These are phyloP conservation scores for Ophidiomyces ophidiicola DNA, from an alignment of 2,329 filamentous ascomycete genomes.

Conservation along the genomic window DNA sequence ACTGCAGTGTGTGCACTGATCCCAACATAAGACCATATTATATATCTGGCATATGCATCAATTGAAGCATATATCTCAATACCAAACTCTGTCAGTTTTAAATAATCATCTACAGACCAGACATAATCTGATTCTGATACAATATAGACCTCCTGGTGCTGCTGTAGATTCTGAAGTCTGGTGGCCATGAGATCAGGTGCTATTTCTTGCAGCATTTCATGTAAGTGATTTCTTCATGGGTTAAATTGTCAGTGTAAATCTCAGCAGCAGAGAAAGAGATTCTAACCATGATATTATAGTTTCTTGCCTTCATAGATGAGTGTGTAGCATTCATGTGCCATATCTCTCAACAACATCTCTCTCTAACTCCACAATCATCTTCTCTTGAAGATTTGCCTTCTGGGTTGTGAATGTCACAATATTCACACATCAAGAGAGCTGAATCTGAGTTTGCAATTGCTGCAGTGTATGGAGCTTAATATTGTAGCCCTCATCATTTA, in stretches of 20 bases:
- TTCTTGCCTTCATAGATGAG: not conserved
- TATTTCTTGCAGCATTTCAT: not conserved
- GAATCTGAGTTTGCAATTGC: no score
- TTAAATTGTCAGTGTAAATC: not conserved
- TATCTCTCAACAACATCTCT: not conserved
- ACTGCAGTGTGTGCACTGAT: not conserved
- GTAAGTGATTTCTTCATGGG: not conserved
- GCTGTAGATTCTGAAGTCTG: not conserved
- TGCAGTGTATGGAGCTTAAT: no score
- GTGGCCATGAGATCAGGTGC: not conserved
- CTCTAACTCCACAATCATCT: not conserved
- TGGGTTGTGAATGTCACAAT: no score
- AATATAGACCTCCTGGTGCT: not conserved
- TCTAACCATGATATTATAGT: not conserved
- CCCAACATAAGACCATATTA: not conserved
- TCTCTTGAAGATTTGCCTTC: not conserved
- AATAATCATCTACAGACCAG: not conserved
- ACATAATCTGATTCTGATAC: not conserved
- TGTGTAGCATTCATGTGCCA: not conserved
- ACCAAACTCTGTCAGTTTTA: not conserved
- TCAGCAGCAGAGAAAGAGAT: not conserved
- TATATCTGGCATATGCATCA: not conserved
- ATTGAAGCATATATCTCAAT: not conserved
- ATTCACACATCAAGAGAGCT: no score
- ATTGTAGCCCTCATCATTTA: no score